Base-by-base conservation (phyloP, 2,329 filamentous ascomycete genomes). In the Periconia macrospinosa region DNA sequence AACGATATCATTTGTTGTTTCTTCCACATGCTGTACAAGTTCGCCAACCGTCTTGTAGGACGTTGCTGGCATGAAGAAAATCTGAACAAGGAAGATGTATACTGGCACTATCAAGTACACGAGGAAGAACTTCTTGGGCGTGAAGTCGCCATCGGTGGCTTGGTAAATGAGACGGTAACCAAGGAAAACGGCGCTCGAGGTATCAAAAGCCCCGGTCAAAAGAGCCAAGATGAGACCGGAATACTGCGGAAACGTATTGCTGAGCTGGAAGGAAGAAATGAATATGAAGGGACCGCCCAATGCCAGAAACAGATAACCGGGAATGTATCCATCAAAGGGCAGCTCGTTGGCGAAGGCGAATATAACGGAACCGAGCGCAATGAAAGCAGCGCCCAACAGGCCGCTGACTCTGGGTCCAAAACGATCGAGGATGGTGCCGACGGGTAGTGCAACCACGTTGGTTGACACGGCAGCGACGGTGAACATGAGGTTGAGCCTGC, bases 401-500 rank as follows among this genome's bases (percentile, higher is more conserved):
- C 90, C 88, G 64, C 89, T 89, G 5, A 90, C 81, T 51, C 89
- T 83, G 14, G 92, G 92, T 1, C 92, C 92, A 67, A 85, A 92
- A 57, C 86, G 82, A 74, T 96, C 92, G 19, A 96, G 83, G 43
- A 96, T 88, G 2, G 90, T 90, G 44, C 92, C 92, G 11, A 96
- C 86, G 2, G 92, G 90, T 7, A 96, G 80, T 13, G 92, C 92
- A 41, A 86, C 90, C 13, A 96, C 88, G 66, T 96, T 96, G 40
- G 92, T 95, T 7, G 85, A 89, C 10, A 96, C 91, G 14, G 91
- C 92, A 13, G 92, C 92, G 41, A 92, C 83, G 6, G 91, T 95
- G 79, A 96, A 96, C 90, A 96, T 96, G 61, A 96, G 78, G 71
- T 96, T 96, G 52, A 96, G 81, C 54, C 79, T 81, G 84, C 84